Conservation (phyloP, 148 eudicot species). For the Rhododendron griersonianum region DNA sequence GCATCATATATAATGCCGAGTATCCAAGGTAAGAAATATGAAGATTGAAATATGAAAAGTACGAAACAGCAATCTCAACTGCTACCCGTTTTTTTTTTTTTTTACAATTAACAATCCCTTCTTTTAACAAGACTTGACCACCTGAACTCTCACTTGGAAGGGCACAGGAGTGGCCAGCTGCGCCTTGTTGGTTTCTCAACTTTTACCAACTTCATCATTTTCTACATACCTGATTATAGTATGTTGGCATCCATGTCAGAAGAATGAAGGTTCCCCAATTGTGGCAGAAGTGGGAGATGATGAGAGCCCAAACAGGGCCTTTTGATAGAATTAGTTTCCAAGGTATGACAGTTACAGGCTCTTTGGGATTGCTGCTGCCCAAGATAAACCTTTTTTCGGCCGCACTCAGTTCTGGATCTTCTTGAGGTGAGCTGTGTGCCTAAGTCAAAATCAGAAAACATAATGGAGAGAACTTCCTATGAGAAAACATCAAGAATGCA, state of each 20-base stretch:
- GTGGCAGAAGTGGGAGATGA: constrained; percentile 96
- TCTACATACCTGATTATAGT: constrained; percentile 74
- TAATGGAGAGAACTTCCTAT: not conserved
- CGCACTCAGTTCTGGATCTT: constrained; percentile 69
- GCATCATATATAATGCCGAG: not conserved
- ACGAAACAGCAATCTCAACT: not conserved
- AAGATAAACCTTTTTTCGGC: constrained; percentile 70
- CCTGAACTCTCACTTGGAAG: not conserved
- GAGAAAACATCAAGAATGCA: not conserved
- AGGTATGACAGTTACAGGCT: constrained; percentile 82
- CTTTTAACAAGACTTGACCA: not conserved
- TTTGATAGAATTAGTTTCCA: constrained; percentile 92
- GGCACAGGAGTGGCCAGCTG: not conserved
- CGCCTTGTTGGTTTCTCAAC: not conserved
- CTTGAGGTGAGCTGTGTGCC: constrained; percentile 86
- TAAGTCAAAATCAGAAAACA: constrained; percentile 20
- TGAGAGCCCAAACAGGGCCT: constrained; percentile 97
- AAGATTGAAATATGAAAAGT: not conserved
- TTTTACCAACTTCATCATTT: not conserved
- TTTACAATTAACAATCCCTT: not conserved
- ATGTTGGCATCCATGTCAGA: constrained; percentile 99
- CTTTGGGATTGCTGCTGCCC: constrained; percentile 54
- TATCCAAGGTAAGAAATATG: not conserved
- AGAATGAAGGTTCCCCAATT: constrained; percentile 99
- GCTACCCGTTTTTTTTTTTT: not conserved